Conservation (phyloP, 2,329 filamentous ascomycete species). For the Ophiocordyceps camponoti-saundersi region DNA sequence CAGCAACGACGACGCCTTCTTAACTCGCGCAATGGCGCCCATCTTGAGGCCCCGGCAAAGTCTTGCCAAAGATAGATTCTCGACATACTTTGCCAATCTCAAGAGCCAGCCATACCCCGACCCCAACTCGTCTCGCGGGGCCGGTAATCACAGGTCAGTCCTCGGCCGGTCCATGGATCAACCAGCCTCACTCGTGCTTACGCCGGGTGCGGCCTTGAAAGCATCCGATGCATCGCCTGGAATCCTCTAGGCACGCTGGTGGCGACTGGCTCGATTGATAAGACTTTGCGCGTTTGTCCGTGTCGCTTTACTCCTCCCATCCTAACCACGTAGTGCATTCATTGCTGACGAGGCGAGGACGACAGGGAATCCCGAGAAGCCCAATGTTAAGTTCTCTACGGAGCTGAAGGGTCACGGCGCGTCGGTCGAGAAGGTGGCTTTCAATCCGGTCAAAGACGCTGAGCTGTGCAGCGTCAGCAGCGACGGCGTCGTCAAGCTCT, state of each 20-base stretch:
- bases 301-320: conserved; percentile 3
- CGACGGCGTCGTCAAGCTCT: conserved; percentile 61
- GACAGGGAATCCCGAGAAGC: conserved; percentile 58
- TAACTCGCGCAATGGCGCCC: conserved; percentile 18
- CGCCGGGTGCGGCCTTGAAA: conserved; percentile 13
- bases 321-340: background rate
- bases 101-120: conserved; percentile 59
- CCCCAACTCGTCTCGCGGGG: conserved; percentile 33
- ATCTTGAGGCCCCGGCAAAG: conserved; percentile 30
- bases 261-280: conserved; percentile 61
- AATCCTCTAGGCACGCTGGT: conserved; percentile 71
- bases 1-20: background rate
- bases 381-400: conserved; percentile 56
- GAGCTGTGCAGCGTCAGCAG: conserved; percentile 59
- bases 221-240: conserved; percentile 72
- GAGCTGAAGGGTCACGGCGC: conserved; percentile 53
- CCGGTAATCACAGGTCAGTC: conserved; percentile 38
- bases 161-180: background rate
- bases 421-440: conserved; percentile 57
- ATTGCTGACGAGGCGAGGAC: background rate
- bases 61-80: conserved; percentile 54
- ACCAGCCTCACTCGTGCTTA: conserved; percentile 4
- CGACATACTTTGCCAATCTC: conserved; percentile 45
- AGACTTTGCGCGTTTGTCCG: conserved; percentile 56
- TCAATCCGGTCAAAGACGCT: conserved; percentile 61